A percentile compares a stretch with the other conserved stretches of the same genome.
phyloP scores from a whole-genome alignment of 2,329 filamentous ascomycete genomes.

The Cladophialophora psammophila region DNA sequence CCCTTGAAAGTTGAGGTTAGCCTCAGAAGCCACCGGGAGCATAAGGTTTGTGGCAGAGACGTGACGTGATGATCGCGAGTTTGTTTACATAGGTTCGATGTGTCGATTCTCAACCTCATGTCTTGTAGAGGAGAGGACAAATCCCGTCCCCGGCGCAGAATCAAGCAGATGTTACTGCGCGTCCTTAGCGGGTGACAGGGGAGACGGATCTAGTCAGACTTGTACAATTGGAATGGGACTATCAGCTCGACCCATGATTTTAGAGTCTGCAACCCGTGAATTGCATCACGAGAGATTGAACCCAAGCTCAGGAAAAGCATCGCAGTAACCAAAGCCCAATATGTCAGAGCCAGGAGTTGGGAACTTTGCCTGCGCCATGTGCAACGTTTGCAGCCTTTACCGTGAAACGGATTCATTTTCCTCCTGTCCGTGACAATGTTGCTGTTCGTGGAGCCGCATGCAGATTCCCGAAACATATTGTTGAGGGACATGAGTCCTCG shows the following conservation, averaged over 20 bases:
- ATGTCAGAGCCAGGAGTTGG: conserved; percentile 9
- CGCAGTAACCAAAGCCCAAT: background rate
- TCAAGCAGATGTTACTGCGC: background rate
- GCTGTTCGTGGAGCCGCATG: conserved; percentile 23
- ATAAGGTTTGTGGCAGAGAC: conserved; percentile 16
- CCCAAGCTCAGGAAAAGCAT: background rate
- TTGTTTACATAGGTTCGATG: background rate
- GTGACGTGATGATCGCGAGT: conserved; percentile 2
- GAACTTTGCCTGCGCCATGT: conserved; percentile 11
- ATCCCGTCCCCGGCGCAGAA: background rate
- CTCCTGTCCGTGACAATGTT: conserved; percentile 12
- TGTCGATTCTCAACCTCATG: background rate
- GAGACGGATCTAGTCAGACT: background rate
- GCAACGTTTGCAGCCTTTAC: background rate
- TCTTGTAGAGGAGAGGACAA: background rate
- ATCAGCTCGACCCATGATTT: background rate
- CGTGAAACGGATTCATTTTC: conserved; percentile 1
- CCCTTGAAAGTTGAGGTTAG: background rate
- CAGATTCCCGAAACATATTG: conserved; percentile 26
- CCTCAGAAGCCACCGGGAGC: conserved; percentile 12
- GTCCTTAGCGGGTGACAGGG: background rate
- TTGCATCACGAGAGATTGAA: background rate
- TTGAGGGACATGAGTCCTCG: conserved; percentile 4
- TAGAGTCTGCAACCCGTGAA: background rate
- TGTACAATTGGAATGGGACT: background rate